Base-by-base conservation (phyloP, 768 basidiomycete species). In the Macrolepiota albuminosa region DNA sequence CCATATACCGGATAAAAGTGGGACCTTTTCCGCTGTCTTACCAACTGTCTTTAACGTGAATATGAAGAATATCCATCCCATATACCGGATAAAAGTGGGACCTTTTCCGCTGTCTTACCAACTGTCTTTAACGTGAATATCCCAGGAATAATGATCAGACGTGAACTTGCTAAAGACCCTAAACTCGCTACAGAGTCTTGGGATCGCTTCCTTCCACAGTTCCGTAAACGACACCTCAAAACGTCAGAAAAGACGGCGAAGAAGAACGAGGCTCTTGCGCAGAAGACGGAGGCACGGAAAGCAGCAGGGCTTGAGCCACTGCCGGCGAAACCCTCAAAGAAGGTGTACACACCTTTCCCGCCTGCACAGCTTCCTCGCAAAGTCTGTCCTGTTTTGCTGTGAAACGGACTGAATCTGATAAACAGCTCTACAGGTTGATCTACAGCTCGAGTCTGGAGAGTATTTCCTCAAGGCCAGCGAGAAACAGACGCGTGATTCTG, bases 1-100 rank as follows among this genome's bases (percentile, higher is more conserved):
- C 97, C 1, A 98, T 99, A 70, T 99, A 99, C 71, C 88, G 95
- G 67, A 99, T 99, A 74, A 99, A 99, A 75, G 95, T 92, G 43
- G 24, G 66, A 11, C 31, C 33, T 18, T 11, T 21, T 34, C 66
- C 9, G 6, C 63, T 48, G 34, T 34, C 46, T 34, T 31, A 24
- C 42, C 34, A 6, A n/a, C 36, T 18, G 2, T 26, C 13, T 16
- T 14, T 36, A 11, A 39, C 10, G 18, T 53, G 34, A 58, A 62
- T 2, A 24, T 33, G 97, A 95, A 89, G 76, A 99, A 99, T 71
- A 90, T 98, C 56, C 97, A 99, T 69, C 97, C 97, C 1, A 98
- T 99, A 70, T 99, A 99, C 71, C 88, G 95, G 67, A 99, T 99
- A 74, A 99, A 99, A 75, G 95, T 92, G 43, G 24, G 66, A 11